Conservation (phyloP, 1,284 basidiomycete species). For the Ustilago esculenta region DNA sequence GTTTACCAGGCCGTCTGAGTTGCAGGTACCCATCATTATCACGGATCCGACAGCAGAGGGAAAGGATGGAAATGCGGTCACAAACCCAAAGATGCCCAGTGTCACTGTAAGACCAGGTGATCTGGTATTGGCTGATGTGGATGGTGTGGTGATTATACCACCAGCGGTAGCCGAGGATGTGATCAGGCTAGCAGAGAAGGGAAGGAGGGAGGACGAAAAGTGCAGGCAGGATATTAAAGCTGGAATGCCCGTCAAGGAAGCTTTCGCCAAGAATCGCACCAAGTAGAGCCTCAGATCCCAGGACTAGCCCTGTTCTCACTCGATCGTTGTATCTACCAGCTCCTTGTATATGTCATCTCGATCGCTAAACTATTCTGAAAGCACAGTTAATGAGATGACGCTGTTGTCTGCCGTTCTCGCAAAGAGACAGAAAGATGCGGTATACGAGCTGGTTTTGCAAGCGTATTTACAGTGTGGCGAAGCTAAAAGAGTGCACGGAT, state of each 20-base stretch:
- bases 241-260: slow-evolving; percentile 78
- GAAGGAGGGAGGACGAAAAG: slow-evolving; percentile 76
- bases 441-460: neutral
- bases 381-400: too few species aligned
- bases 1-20: slow-evolving; percentile 82
- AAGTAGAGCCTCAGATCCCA: slow-evolving; percentile 66
- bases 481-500: neutral
- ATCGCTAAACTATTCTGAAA: neutral
- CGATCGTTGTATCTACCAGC: too few species aligned
- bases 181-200: slow-evolving; percentile 73
- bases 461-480: neutral
- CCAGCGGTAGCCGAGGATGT: slow-evolving; percentile 73
- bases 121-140: slow-evolving; percentile 83
- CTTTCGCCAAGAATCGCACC: slow-evolving; percentile 81
- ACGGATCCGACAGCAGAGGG: slow-evolving; percentile 49
- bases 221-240: slow-evolving; percentile 81
- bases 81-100: slow-evolving; percentile 66
- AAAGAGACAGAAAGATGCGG: too few species aligned
- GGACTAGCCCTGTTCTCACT: too few species aligned
- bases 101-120: slow-evolving; percentile 80
- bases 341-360: neutral
- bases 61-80: slow-evolving; percentile 10
- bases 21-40: slow-evolving; percentile 80
- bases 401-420: too few species aligned
- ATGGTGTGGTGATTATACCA: slow-evolving; percentile 88